Evolutionary conservation across 1,284 basidiomycete genomes (phyloP).

Genomic region (Chalciporus piperatoides): DNA sequence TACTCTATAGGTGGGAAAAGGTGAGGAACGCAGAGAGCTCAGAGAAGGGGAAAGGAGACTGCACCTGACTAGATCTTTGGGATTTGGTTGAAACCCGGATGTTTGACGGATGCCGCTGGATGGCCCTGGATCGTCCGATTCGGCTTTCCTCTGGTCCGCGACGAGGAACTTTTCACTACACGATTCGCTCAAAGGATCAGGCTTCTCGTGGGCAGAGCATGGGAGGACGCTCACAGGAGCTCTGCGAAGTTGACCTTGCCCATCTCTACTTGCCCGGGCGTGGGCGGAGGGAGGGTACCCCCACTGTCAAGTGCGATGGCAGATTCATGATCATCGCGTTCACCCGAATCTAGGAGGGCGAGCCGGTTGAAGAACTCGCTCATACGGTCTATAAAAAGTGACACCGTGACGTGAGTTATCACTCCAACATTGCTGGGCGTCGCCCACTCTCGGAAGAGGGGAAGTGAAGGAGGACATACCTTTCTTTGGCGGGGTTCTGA

Average conservation of each 20-base stretch:
- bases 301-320: constrained; percentile 18
- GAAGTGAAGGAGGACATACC: constrained; percentile 5
- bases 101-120: neutral
- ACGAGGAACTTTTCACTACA: constrained; percentile 17
- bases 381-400: constrained; percentile 9
- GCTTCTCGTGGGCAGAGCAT: neutral
- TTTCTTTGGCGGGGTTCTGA: neutral
- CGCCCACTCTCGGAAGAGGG: neutral
- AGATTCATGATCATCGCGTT: constrained; percentile 18
- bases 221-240: constrained; percentile 9
- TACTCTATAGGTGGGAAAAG: constrained; percentile 8
- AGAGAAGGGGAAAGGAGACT: neutral
- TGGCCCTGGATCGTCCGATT: neutral
- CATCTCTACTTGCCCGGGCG: constrained; percentile 21
- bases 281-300: constrained; percentile 15
- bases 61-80: constrained; percentile 1
- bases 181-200: neutral
- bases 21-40: neutral
- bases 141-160: neutral
- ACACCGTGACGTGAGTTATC: too few species aligned
- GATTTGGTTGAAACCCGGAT: neutral
- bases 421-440: too few species aligned
- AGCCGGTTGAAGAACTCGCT: constrained; percentile 5
- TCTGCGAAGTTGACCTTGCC: constrained; percentile 15
- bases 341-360: constrained; percentile 18